Conservation (phyloP, 164 flowering plant species). For the Piper longum region DNA sequence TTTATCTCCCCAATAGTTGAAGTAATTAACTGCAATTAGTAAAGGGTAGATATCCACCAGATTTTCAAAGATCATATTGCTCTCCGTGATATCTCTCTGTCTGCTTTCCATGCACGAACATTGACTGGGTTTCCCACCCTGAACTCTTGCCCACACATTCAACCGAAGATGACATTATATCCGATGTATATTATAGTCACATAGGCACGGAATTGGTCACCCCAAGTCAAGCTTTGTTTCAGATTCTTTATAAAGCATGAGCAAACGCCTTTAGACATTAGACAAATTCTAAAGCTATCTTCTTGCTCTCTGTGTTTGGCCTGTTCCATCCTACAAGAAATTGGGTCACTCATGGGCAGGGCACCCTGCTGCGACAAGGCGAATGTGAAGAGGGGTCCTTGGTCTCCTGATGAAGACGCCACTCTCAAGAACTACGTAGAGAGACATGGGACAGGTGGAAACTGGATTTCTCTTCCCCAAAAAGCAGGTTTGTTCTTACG, state of each 20-base stretch:
- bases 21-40: not conserved
- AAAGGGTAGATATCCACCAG: not conserved
- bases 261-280: not conserved
- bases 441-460: too few relatives aligned
- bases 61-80: not conserved
- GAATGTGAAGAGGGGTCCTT: slow-evolving; percentile 28
- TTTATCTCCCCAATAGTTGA: not conserved
- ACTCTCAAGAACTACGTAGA: slow-evolving; percentile 36
- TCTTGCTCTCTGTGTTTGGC: slow-evolving; percentile 2
- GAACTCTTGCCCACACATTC: not conserved
- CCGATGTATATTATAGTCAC: not conserved
- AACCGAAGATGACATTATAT: too few relatives aligned
- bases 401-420: slow-evolving; percentile 72
- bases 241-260: slow-evolving; percentile 1
- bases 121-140: slow-evolving; percentile 4
- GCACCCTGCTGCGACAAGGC: slow-evolving; percentile 74
- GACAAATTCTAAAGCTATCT: not conserved
- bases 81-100: not conserved
- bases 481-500: slow-evolving; percentile 42
- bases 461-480: slow-evolving; percentile 15
- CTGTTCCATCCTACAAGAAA: not conserved
- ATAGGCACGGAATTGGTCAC: not conserved
- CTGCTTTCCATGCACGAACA: slow-evolving; percentile 1
- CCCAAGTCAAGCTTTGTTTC: slow-evolving; percentile 5
- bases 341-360: slow-evolving; percentile 39